These are phyloP conservation scores for Russula virescens DNA, from an alignment of 768 basidiomycete genomes.

Conservation along the genomic window DNA sequence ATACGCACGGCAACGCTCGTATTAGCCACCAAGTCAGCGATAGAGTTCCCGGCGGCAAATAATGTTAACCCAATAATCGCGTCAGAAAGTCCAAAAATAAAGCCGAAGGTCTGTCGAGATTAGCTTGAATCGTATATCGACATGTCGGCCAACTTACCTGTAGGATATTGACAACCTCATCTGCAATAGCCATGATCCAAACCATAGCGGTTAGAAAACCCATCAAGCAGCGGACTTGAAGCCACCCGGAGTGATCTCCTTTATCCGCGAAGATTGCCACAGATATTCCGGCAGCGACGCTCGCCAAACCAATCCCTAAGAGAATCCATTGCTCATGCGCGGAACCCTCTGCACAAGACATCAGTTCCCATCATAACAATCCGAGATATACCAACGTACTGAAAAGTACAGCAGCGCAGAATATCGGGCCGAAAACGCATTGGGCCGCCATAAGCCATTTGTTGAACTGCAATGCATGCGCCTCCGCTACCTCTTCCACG, in stretches of 20 bases:
- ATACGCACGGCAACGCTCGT: slow-evolving; percentile 80
- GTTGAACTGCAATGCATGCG: slow-evolving; percentile 60
- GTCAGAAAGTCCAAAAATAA: slow-evolving; percentile 92
- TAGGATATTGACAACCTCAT: slow-evolving; percentile 89
- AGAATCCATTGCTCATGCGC: slow-evolving; percentile 45
- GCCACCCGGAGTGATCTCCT: slow-evolving; percentile 50
- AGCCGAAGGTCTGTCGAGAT: slow-evolving; percentile 69
- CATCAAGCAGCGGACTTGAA: slow-evolving; percentile 76
- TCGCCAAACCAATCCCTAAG: slow-evolving; percentile 48
- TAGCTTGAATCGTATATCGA: background rate
- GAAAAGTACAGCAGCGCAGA: slow-evolving; percentile 70
- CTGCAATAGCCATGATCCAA: slow-evolving; percentile 98
- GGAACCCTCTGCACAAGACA: slow-evolving; percentile 38
- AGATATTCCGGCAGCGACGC: slow-evolving; percentile 46
- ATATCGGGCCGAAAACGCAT: slow-evolving; percentile 75
- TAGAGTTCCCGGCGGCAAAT: slow-evolving; percentile 93
- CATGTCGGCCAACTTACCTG: slow-evolving; percentile 43
- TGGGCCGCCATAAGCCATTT: slow-evolving; percentile 86
- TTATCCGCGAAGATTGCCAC: slow-evolving; percentile 56
- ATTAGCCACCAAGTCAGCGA: slow-evolving; percentile 96
- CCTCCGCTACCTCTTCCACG: slow-evolving; percentile 67
- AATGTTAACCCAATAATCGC: slow-evolving; percentile 96
- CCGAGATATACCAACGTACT: slow-evolving; percentile 41
- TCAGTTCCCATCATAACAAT: background rate
- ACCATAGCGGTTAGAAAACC: slow-evolving; percentile 88